Base-by-base conservation (phyloP, 805 yeast genomes). In the Myxozyma nipponensis region DNA sequence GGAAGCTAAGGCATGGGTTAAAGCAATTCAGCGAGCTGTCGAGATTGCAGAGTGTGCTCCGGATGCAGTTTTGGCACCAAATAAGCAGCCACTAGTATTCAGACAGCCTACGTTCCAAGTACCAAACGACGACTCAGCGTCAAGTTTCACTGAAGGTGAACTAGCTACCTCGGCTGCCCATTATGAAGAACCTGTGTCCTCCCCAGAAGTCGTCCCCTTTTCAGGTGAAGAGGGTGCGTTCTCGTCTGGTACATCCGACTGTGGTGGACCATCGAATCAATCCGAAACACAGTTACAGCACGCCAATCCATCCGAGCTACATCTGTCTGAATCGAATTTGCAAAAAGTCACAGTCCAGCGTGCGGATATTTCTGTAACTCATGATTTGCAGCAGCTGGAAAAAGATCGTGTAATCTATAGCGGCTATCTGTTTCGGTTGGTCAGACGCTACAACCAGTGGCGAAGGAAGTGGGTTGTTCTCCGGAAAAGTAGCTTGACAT, bases 371-470 rank as follows among this genome's bases (percentile, higher is more conserved):
- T 23, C 23, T 15, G 36, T 26, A 21, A 38, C 32, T 24, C 39
- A 39, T 2, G 58, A 49, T 17, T 49, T 41, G 6, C 50, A 43
- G n/a, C 42, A 34, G n/a, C 32, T 47, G 21, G 50, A 50, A 2
- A 63, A 66, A 5, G 76, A 73, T 38, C 68, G 68, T 34, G 58
- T 66, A 0, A 64, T 78, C 15, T 73, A 70, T 32, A 62, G 69
- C 47, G 82, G 82, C 0, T 61, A 67, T 42, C 54, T 77, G 13
- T 57, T 68, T 35, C 61, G 77, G 10, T 66, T 75, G 22, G 68
- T 68, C 48, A 72, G 71, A 44, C 61, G 73, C 10, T 72, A 71
- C 59, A 74, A 71, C 57, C 79, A 76, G 55, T 77, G 82, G 81
- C 71, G 68, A 45, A 62, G 63, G 48, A 70, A 70, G 55, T 73